Base-by-base conservation (phyloP, 129 eudicot species). In the Tanacetum coccineum region DNA sequence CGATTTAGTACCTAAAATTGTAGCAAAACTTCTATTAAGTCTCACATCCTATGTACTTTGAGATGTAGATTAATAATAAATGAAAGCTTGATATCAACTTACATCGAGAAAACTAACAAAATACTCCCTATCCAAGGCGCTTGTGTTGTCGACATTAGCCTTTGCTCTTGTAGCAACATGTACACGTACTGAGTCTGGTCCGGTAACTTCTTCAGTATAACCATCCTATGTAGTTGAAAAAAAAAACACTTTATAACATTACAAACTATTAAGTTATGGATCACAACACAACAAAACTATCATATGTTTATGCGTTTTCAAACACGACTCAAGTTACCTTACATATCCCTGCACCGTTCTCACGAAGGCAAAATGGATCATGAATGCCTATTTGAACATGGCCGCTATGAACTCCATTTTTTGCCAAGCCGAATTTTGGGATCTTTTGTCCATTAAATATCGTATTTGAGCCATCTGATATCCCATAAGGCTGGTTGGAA, bases 321-420 rank as follows among this genome's bases (percentile, higher is more conserved):
- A 19, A 36, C 19, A 32, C 14, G 14, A n/a, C 4, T 19, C 55
- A 64, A 65, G 59, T 18, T 74, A 92, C 98, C 96, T 92, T 51
- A 76, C 98, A 92, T 80, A 68, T 83, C 30, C 96, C 98, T 60
- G 51, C 63, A 15, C 83, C 89, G 60, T 88, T 74, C 78, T 58
- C 70, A 68, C 68, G 83, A 19, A 76, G 42, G 69, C 96, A 92
- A 82, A 80, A 88, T 39, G 87, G 95, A 82, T 92, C 98, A 6
- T 52, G 71, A 56, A 88, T 81, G 70, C 91, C 81, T 3, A 52
- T 80, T 72, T 88, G 95, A 64, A 92, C 95, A 80, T 92, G 96
- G 65, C 98, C 98, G 26, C 98, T 88, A 64, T 92, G 98, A 75
- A 92, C 89, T 60, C 96, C 96, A 72, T 74, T 51, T 40, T 81